Evolutionary conservation across 2,329 filamentous ascomycete genomes (phyloP).

Genomic region (Phialophora macrospora): DNA sequence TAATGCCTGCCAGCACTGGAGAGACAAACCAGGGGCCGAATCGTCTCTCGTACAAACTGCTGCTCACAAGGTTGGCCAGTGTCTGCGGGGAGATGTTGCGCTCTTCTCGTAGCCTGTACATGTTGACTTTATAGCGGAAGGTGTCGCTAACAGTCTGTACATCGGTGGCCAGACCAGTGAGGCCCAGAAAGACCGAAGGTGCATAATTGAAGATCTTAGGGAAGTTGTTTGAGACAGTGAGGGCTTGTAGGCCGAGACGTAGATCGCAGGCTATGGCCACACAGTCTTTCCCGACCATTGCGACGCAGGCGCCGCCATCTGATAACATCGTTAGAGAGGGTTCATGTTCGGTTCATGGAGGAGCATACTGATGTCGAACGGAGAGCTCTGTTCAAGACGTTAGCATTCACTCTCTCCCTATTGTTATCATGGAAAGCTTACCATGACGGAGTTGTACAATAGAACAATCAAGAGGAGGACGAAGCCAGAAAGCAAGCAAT

Average conservation of each 20-base stretch:
- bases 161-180: conserved; percentile 95
- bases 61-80: conserved; percentile 93
- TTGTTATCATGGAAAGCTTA: conserved; percentile 32
- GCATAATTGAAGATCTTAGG: conserved; percentile 99
- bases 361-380: conserved; percentile 89
- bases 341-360: not conserved
- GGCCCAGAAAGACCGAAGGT: conserved; percentile 84
- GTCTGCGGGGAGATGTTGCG: conserved; percentile 92
- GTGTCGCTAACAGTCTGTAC: conserved; percentile 93
- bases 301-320: conserved; percentile 92
- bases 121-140: conserved; percentile 99
- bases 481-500: conserved; percentile 24
- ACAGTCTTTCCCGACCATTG: conserved; percentile 99
- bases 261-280: conserved; percentile 99
- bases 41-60: conserved; percentile 87
- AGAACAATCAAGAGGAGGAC: conserved; percentile 43
- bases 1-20: conserved; percentile 91
- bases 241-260: conserved; percentile 90
- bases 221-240: conserved; percentile 99
- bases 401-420: conserved; percentile 35
- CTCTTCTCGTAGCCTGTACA: conserved; percentile 98
- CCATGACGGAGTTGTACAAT: conserved; percentile 36
- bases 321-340: conserved; percentile 16
- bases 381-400: conserved; percentile 68
- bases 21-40: conserved; percentile 97